Percentiles rank a stretch among this genome's conserved stretches.
Conservation (phyloP, 257 asterid genomes). For the Dorcoceras hygrometricum region DNA sequence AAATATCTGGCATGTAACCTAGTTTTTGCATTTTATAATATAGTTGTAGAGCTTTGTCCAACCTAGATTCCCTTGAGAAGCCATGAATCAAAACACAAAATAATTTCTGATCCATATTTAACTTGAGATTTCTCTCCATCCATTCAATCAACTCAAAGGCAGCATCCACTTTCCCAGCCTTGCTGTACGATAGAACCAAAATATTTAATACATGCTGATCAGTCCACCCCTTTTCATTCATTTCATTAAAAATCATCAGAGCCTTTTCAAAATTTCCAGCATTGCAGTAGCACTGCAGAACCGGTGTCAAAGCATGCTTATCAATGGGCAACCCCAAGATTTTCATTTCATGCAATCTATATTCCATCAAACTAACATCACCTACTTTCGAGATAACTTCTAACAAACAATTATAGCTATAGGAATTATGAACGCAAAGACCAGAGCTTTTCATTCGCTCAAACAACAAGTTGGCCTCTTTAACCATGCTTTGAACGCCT, state of each 20-base stretch:
- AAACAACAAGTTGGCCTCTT: conserved; percentile 71
- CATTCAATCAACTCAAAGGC: conserved; percentile 68
- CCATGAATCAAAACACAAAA: conserved; percentile 71
- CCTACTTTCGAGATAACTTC: conserved; percentile 60
- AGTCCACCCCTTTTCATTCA: conserved; percentile 60
- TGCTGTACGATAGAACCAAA: conserved; percentile 61
- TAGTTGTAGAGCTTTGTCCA: conserved; percentile 64
- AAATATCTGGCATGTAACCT: conserved; percentile 54
- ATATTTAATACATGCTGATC: conserved; percentile 70
- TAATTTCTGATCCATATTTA: conserved; percentile 68
- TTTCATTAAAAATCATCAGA: conserved; percentile 48
- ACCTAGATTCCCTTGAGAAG: conserved; percentile 55
- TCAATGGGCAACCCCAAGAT: conserved; percentile 52
- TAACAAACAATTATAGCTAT: conserved; percentile 71
- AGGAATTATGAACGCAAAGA: conserved; percentile 50
- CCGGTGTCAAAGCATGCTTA: conserved; percentile 69
- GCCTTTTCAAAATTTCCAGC: conserved; percentile 61
- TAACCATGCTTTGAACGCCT: conserved; percentile 65
- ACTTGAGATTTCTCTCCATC: conserved; percentile 53
- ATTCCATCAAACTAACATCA: conserved; percentile 53
- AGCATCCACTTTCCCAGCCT: conserved; percentile 61
- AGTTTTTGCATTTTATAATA: conserved; percentile 53
- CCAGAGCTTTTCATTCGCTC: conserved; percentile 60
- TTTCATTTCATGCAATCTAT: conserved; percentile 64
- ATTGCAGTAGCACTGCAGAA: conserved; percentile 78